phyloP scores from a whole-genome alignment of 1,139 yeast species.

The Suhomyces bolitotheri region DNA sequence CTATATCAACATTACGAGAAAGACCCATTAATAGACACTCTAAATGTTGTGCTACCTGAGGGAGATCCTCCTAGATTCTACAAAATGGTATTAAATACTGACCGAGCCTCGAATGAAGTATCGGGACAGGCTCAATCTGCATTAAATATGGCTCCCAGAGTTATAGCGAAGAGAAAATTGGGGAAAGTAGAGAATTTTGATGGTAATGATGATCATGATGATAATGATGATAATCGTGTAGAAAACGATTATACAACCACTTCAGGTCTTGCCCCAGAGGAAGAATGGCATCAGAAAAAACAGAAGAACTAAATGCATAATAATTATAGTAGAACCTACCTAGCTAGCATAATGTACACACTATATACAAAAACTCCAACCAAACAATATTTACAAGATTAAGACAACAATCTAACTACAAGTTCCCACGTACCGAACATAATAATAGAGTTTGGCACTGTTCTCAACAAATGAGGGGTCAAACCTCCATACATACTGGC shows the following conservation, averaged over 20 bases:
- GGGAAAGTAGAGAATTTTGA: not conserved
- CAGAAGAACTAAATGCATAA: not conserved
- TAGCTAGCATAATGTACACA: constrained; percentile 1
- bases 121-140: constrained; percentile 7
- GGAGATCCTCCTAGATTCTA: constrained; percentile 45
- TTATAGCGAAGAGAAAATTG: constrained; percentile 9
- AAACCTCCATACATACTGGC: constrained; percentile 95
- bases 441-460: constrained; percentile 96
- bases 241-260: constrained; percentile 3
- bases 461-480: constrained; percentile 93
- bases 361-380: constrained; percentile 15
- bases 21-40: constrained; percentile 32
- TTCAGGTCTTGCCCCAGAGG: constrained; percentile 8
- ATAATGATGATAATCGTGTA: constrained; percentile 8
- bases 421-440: constrained; percentile 99
- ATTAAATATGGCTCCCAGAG: constrained; percentile 7
- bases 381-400: constrained; percentile 5
- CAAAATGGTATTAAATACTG: constrained; percentile 38
- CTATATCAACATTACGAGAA: constrained; percentile 4
- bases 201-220: not conserved
- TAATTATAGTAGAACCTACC: not conserved
- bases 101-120: constrained; percentile 8
- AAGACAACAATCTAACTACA: constrained; percentile 68
- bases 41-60: constrained; percentile 34
- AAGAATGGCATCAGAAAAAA: constrained; percentile 4